These are phyloP conservation scores for Lathyrus sativus DNA, from an alignment of 306 rosid genomes.

Conservation along the genomic window DNA sequence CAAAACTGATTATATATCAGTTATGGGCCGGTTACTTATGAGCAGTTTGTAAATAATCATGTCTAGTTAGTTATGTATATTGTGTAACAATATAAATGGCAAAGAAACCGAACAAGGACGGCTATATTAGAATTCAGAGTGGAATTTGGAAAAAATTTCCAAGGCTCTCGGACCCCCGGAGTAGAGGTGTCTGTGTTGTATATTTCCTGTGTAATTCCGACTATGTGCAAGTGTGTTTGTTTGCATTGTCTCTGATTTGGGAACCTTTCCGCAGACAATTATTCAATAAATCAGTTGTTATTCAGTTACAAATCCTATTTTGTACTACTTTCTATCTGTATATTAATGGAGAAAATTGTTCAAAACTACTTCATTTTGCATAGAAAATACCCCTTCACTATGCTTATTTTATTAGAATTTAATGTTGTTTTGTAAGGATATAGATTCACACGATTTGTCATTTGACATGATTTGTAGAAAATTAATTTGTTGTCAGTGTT, in stretches of 20 bases:
- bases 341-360: slow-evolving; percentile 17
- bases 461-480: not conserved
- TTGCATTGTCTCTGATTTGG: not conserved
- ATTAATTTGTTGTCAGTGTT: too few species aligned
- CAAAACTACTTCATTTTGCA: slow-evolving; percentile 18
- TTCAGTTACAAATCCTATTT: not conserved
- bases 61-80: too few species aligned
- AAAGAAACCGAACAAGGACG: too few species aligned
- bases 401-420: slow-evolving; percentile 4
- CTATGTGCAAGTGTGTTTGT: not conserved
- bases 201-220: not conserved
- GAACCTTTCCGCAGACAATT: not conserved
- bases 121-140: too few species aligned
- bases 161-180: not conserved
- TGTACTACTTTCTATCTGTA: not conserved
- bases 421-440: not conserved
- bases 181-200: not conserved
- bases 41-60: too few species aligned
- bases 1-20: too few species aligned
- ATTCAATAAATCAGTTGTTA: not conserved
- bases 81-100: too few species aligned
- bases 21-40: too few species aligned
- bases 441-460: not conserved
- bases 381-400: not conserved
- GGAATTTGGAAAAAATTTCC: not conserved